Evolutionary conservation across 768 basidiomycete species (phyloP).

Genomic region (Hygrophoropsis aurantiaca): DNA sequence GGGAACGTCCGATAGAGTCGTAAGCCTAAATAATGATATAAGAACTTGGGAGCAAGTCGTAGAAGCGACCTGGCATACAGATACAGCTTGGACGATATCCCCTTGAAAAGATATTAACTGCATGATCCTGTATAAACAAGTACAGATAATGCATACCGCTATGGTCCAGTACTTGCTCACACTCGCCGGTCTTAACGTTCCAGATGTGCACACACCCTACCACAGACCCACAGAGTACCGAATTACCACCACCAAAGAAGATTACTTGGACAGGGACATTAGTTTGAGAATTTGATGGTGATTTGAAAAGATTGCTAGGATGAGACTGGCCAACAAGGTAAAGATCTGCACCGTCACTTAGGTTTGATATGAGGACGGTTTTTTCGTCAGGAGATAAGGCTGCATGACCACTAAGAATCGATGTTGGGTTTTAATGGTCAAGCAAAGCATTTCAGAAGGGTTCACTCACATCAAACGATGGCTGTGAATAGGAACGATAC

Average conservation of each 20-base stretch:
- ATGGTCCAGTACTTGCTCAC: conserved; percentile 1
- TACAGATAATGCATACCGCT: background rate
- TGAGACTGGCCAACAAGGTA: background rate
- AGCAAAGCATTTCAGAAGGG: background rate
- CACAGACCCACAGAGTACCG: background rate
- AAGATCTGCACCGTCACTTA: background rate
- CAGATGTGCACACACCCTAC: conserved; percentile 2
- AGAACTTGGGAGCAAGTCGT: too few relatives aligned
- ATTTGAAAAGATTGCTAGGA: background rate
- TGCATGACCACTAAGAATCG: conserved; percentile 2
- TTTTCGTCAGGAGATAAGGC: background rate
- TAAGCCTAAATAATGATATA: background rate
- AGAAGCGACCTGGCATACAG: background rate
- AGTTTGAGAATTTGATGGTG: background rate
- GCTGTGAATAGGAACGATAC: conserved; percentile 5
- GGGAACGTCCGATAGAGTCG: background rate
- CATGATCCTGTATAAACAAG: too few relatives aligned
- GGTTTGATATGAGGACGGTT: conserved; percentile 1
- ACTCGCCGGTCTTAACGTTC: background rate
- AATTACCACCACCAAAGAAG: background rate
- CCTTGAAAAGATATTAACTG: too few relatives aligned
- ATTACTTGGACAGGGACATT: conserved; percentile 1
- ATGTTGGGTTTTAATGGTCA: background rate
- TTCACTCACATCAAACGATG: conserved; percentile 2
- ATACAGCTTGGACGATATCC: conserved; percentile 1